Evolutionary conservation across 345 rosid genomes (phyloP), one percentile per base, ranked within the genome.

Genomic region (Jatropha curcas): DNA sequence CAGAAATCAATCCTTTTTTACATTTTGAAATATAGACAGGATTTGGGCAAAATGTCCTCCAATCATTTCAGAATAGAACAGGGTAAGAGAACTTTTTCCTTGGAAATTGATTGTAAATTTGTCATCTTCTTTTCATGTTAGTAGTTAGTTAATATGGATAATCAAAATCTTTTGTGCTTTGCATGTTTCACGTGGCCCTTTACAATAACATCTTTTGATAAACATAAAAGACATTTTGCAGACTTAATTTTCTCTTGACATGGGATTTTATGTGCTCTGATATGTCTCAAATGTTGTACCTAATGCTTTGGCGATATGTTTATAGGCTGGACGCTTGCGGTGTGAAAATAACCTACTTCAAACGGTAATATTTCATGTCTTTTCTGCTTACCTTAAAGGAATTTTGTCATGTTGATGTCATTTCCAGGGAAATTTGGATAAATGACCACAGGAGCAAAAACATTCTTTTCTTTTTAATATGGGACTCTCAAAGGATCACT

Each of bases 321-420:
- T 80, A 67, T 82, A 92, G 97, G 88, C 59, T 52, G 82, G 88
- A 55, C 87, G 75, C 53, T 71, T 92, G 83, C 84, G 62, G 67
- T 83, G 88, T 31, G 98, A 88, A 82, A 92, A 93, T 79, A 83
- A 79, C 71, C 41, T 92, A 88, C 96, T 95, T 80, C 90, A 92
- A 60, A 87, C 88, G 99, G 98, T 95, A 89, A 83, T 34, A n/a
- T 82, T 16, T 25, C 31, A 28, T 41, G 3, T 35, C 30, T 48
- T 76, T 48, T 71, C 53, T 22, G 34, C 55, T 20, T 43, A 68
- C 75, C 30, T 41, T 33, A 52, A 76, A 71, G 56, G 56, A 41
- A 39, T 34, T 60, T 45, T 68, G 39, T 50, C 17, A 20, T 17
- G n/a, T 45, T 48, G 72, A 11, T 77, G 48, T n/a, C 55, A 27